Conservation (phyloP, 129 eudicot genomes). For the Logfia minima region DNA sequence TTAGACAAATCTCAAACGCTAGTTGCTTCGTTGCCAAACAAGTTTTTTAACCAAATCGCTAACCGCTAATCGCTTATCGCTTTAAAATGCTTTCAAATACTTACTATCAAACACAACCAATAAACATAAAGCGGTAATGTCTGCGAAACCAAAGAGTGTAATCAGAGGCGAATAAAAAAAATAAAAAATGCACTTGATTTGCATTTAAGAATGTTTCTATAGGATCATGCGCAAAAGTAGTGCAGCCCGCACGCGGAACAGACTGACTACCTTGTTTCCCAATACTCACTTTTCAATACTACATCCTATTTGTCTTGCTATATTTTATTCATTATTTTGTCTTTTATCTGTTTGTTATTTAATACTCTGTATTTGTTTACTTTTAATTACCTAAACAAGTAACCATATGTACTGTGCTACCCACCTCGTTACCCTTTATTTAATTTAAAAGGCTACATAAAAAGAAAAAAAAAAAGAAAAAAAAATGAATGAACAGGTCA, state of each 20-base stretch:
- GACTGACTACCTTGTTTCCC: background rate
- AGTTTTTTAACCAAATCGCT: too few relatives aligned
- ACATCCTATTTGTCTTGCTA: background rate
- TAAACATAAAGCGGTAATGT: background rate
- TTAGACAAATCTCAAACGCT: too few relatives aligned
- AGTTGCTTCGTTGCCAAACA: too few relatives aligned
- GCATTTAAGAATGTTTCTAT: background rate
- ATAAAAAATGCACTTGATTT: background rate
- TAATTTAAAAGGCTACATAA: too few relatives aligned
- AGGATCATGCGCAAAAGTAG: slow-evolving; percentile 11
- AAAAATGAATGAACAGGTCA: too few relatives aligned
- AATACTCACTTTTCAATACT: background rate
- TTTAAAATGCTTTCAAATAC: too few relatives aligned
- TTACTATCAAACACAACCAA: too few relatives aligned
- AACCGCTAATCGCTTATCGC: too few relatives aligned
- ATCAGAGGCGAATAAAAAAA: background rate
- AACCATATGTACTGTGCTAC: background rate
- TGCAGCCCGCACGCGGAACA: slow-evolving; percentile 7
- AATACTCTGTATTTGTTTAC: background rate
- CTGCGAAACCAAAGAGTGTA: background rate
- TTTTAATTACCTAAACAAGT: background rate
- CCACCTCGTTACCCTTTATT: background rate
- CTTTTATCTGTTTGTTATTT: background rate
- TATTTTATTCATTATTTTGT: background rate
- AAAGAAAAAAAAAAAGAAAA: too few relatives aligned